phyloP scores from a whole-genome alignment of 306 rosid genomes.

The Hippophae gyantsensis region DNA sequence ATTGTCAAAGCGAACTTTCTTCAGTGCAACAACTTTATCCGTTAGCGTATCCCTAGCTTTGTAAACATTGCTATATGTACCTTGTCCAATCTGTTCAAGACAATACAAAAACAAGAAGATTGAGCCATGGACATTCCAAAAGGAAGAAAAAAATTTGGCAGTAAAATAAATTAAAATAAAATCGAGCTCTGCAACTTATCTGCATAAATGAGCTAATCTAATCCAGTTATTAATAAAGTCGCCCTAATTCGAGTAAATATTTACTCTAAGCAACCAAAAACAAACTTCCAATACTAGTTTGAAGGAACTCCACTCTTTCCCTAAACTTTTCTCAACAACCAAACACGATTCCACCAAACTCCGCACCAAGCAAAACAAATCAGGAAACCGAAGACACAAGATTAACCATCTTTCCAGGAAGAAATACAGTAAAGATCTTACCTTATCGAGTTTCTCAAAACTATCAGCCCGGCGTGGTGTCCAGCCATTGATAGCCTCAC shows the following conservation, averaged over 20 bases:
- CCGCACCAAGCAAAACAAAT: not conserved
- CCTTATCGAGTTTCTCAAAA: conserved; percentile 93
- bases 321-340: conserved; percentile 12
- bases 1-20: conserved; percentile 89
- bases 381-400: conserved; percentile 2
- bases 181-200: not conserved
- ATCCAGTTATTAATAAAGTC: conserved; percentile 5
- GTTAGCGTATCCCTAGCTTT: conserved; percentile 74
- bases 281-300: conserved; percentile 6
- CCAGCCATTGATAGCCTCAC: conserved; percentile 94
- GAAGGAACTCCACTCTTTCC: not conserved
- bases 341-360: conserved; percentile 17
- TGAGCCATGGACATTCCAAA: conserved; percentile 17
- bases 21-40: conserved; percentile 72
- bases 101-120: not conserved
- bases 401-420: not conserved
- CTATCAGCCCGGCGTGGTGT: conserved; percentile 84
- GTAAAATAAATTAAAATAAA: not conserved
- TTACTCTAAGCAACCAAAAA: conserved; percentile 8
- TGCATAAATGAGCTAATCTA: too few relatives aligned
- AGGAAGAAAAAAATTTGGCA: not conserved
- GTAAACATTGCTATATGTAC: conserved; percentile 89
- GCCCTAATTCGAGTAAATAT: conserved; percentile 13
- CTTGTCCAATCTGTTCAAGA: conserved; percentile 75
- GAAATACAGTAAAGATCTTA: conserved; percentile 3